These are phyloP conservation scores for Furcasterigmium sp. DNA, from an alignment of 2,329 filamentous ascomycete species.

Conservation along the genomic window DNA sequence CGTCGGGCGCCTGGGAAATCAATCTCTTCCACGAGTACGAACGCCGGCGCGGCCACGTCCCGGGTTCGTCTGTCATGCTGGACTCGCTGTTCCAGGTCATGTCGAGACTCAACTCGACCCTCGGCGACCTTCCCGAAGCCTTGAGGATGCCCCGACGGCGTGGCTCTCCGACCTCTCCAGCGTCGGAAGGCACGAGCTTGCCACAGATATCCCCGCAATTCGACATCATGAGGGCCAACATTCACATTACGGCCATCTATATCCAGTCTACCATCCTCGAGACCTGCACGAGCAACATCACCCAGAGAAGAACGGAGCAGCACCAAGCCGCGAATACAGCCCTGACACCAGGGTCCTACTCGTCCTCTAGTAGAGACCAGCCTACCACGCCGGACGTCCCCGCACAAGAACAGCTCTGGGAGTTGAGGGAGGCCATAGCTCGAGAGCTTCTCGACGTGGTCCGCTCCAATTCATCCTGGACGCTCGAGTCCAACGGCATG, in stretches of 20 bases:
- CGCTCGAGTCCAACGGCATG: slow-evolving; percentile 15
- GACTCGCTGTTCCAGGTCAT: slow-evolving; percentile 3
- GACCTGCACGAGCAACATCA: slow-evolving; percentile 6
- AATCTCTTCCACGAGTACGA: not conserved
- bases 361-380: not conserved
- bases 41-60: not conserved
- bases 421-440: slow-evolving; percentile 8
- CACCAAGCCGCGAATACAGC: not conserved
- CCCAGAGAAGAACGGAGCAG: not conserved
- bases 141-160: not conserved
- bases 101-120: not conserved
- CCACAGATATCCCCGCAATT: slow-evolving; percentile 7
- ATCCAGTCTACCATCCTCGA: slow-evolving; percentile 17
- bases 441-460: slow-evolving; percentile 10
- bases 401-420: slow-evolving; percentile 2
- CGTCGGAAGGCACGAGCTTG: not conserved
- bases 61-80: not conserved
- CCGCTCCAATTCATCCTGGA: slow-evolving; percentile 8
- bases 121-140: not conserved
- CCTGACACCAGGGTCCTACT: not conserved
- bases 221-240: slow-evolving; percentile 17
- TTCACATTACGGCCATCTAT: slow-evolving; percentile 17
- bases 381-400: not conserved
- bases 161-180: not conserved
- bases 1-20: not conserved